Percentiles rank a stretch among this genome's conserved stretches.
Conservation (phyloP, 1,139 yeast species). For the Geotrichum carabidarum region DNA sequence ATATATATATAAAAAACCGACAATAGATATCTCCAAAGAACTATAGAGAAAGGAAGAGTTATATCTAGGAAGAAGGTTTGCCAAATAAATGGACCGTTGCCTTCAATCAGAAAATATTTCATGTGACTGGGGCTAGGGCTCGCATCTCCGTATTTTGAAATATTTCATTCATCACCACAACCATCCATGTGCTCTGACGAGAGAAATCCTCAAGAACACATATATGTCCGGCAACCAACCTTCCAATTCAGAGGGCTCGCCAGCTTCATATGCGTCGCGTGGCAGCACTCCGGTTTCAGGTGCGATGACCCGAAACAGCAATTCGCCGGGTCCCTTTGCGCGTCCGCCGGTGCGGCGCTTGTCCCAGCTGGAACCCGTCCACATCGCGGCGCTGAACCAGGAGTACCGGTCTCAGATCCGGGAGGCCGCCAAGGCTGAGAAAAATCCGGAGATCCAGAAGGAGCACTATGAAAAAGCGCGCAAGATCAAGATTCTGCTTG, state of each 20-base stretch:
- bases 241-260: not conserved
- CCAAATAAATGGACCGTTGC: not conserved
- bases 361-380: constrained; percentile 20
- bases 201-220: not conserved
- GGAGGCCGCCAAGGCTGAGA: constrained; percentile 13
- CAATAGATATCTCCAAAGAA: not conserved
- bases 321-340: constrained; percentile 10
- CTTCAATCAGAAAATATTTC: not conserved
- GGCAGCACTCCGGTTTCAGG: not conserved
- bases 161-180: not conserved
- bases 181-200: not conserved
- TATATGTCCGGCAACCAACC: constrained; percentile 1
- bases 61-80: not conserved
- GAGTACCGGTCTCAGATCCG: constrained; percentile 20
- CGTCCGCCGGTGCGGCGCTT: constrained; percentile 19
- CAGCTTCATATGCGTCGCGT: not conserved
- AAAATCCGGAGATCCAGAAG: constrained; percentile 13
- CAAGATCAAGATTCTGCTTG: constrained; percentile 17
- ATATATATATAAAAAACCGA: too few relatives aligned
- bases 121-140: constrained; percentile 1
- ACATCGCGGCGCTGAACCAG: constrained; percentile 19
- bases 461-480: constrained; percentile 20
- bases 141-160: not conserved
- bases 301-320: not conserved
- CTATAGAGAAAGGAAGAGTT: not conserved